phyloP scores from a whole-genome alignment of 768 basidiomycete species.

The Suillus lakei region DNA sequence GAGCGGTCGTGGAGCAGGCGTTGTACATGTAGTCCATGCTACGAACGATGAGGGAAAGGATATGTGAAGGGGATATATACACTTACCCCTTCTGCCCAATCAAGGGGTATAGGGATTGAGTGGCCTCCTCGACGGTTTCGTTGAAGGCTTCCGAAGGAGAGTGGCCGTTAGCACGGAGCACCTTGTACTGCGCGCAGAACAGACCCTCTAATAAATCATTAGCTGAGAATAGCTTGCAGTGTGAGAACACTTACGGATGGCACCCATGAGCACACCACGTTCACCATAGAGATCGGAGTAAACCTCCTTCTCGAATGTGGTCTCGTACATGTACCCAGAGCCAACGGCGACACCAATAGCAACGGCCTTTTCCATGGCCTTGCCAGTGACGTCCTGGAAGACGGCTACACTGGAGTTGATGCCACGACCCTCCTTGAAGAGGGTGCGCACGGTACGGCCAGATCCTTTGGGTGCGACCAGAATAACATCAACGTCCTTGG shows the following conservation, averaged over 20 bases:
- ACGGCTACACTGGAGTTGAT: constrained; percentile 96
- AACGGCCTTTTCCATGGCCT: constrained; percentile 96
- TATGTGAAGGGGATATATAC: background rate
- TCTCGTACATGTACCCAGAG: constrained; percentile 98
- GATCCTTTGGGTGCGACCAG: constrained; percentile 99
- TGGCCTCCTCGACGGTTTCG: constrained; percentile 99
- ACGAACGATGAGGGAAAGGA: constrained; percentile 14
- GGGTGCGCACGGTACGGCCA: constrained; percentile 97
- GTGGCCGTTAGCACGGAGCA: constrained; percentile 96
- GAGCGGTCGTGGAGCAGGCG: constrained; percentile 98
- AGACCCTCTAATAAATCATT: constrained; percentile 73
- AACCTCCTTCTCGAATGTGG: constrained; percentile 99
- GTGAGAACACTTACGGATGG: constrained; percentile 69
- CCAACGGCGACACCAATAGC: constrained; percentile 95
- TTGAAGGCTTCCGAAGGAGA: constrained; percentile 99
- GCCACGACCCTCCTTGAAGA: constrained; percentile 99
- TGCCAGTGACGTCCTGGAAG: constrained; percentile 97
- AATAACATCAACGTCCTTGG: constrained; percentile 95
- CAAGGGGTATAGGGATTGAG: constrained; percentile 96
- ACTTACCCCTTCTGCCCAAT: constrained; percentile 91
- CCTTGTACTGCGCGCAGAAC: constrained; percentile 98
- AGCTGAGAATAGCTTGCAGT: constrained; percentile 6
- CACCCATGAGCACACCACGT: constrained; percentile 99
- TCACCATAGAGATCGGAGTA: constrained; percentile 99
- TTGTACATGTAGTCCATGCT: constrained; percentile 99